Base-by-base conservation (phyloP, 768 basidiomycete species). In the Lactarius deliciosus region DNA sequence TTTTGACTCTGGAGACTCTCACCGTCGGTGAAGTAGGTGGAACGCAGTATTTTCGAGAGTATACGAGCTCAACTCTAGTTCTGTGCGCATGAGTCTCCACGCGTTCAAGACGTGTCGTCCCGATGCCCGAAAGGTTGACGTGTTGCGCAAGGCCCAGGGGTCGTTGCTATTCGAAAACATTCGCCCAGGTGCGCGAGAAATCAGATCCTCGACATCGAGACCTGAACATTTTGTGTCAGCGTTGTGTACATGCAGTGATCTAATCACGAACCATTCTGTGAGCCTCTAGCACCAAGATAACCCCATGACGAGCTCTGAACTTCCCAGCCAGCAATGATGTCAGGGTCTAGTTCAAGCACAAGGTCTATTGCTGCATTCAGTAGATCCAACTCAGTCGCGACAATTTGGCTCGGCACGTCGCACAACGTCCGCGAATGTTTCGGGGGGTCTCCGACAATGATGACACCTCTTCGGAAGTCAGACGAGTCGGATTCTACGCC, bases 301-400 rank as follows among this genome's bases (percentile, higher is more conserved):
- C 96, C 96, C 96, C 97, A 99, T 7, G 92, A 94, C 3, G 83
- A 81, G 22, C 80, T 79, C 73, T 97, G 94, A 15, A 96, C 81
- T 67, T 99, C 96, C 93, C 94, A 98, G 18, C 96, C 96, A 0
- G 86, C 82, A 9, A 98, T 73, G 47, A 98, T 88, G 75, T 99
- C 97, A 0, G 97, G 97, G 77, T 98, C 94, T 69, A 92, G 78
- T 1, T 86, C 84, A 28, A 85, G 72, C 0, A 97, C 84, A 34
- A 86, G 77, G 73, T 98, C 94, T 32, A 92, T 79, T 8, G 92
- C 71, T 40, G 77, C 77, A 72, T 97, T 96, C 64, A 98, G 77
- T 6, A 98, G 77, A 25, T 94, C 93, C 13, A 93, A 78, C 77
- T 99, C 97, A 53, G 74, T 81, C 3, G 83, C 75, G 18, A 91